Base-by-base conservation (phyloP, 2,329 filamentous ascomycete species). In the Pseudogymnoascus sp. region DNA sequence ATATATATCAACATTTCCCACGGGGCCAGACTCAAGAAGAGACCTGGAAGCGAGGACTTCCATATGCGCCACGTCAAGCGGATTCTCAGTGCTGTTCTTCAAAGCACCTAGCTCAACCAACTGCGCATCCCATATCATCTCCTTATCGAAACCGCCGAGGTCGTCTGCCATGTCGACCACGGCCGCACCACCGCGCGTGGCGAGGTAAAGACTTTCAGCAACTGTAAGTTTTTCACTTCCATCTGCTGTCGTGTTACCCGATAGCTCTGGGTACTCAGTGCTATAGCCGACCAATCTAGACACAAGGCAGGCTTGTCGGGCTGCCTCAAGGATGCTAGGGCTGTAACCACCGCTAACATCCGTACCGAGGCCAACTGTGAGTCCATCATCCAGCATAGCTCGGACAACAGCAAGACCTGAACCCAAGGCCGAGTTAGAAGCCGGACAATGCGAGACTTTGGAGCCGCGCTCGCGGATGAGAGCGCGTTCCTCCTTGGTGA, bases 121-220 rank as follows among this genome's bases (percentile, higher is more conserved):
- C 78, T 97, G 91, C 63, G 89, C 92, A 79, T 99, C 94, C 84
- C 87, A 97, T 65, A 90, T 83, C 86, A 88, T 94, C 0, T 92
- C 94, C 0, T 88, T 81, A 65, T 90, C 89, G 72, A 97, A 97
- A 0, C 80, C 86, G 2, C 94, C 94, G 14, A 97, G 80, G 63
- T 78, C 82, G 7, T 83, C 79, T 39, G 80, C 81, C 64, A 97
- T 77, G 0, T 91, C 89, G 0, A 97, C 82, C 1, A 94, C 89
- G 33, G 82, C 79, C 0, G 94, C 94, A 0, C 94, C 94, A 8
- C 94, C 94, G 14, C 85, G 77, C 1, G 94, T 99, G 0, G 87
- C 93, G 0, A 99, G 81, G 71, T 89, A 95, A 59, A 99, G 72
- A 11, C 86, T 90, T 73, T 99, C 93, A 62, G 92, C 89, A 1